Conservation (phyloP, 768 basidiomycete species). For the Hysterangium stoloniferum region DNA sequence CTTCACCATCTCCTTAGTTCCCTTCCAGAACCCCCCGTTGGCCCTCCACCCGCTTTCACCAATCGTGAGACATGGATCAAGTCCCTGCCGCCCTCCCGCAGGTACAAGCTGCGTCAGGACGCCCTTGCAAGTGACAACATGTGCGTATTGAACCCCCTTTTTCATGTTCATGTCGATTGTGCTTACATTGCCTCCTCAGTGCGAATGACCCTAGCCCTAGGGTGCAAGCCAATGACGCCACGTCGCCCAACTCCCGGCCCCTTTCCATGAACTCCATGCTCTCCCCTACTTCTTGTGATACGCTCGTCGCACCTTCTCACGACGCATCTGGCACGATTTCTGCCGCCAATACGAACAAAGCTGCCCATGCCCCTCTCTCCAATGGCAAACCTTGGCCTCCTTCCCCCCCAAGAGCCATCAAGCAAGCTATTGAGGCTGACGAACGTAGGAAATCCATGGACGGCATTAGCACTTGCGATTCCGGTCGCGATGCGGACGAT, state of each 20-base stretch:
- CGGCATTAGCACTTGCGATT: not conserved
- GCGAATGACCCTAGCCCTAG: not conserved
- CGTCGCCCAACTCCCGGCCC: not conserved
- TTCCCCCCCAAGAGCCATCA: constrained; percentile 5
- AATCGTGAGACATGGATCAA: constrained; percentile 68
- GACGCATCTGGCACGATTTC: not conserved
- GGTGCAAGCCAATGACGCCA: not conserved
- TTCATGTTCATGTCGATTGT: not conserved
- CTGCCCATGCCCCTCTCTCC: constrained; percentile 10
- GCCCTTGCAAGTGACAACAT: not conserved
- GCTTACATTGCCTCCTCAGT: no score
- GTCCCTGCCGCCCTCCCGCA: constrained; percentile 65
- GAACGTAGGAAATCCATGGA: not conserved
- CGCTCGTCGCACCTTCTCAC: not conserved
- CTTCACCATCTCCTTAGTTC: constrained; percentile 49
- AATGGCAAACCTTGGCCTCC: constrained; percentile 12
- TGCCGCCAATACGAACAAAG: constrained; percentile 6
- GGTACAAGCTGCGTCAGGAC: constrained; percentile 45
- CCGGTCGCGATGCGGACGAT: constrained; percentile 6
- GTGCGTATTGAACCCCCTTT: not conserved
- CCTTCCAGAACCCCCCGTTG: constrained; percentile 51
- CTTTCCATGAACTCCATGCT: not conserved
- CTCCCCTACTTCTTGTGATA: not conserved
- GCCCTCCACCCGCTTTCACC: constrained; percentile 56
- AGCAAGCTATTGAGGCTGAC: constrained; percentile 7